Evolutionary conservation across 768 basidiomycete species (phyloP).

Genomic region (Leccinum olivaceopallidum): DNA sequence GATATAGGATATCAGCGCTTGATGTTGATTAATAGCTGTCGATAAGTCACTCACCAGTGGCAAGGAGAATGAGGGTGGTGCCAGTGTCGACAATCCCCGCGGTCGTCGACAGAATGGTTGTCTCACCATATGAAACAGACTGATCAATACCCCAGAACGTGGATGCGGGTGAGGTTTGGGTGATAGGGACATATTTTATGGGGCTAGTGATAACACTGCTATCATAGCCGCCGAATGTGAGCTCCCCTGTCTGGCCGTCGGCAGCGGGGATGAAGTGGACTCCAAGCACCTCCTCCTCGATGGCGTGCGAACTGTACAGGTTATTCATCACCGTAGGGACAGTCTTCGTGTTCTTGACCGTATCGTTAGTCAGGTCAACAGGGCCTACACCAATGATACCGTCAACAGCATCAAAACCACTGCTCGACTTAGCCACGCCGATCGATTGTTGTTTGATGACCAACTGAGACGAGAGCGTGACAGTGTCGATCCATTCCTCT

Average conservation of each 20-base stretch:
- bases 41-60: slow-evolving; percentile 16
- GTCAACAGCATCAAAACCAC: slow-evolving; percentile 33
- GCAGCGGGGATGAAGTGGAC: slow-evolving; percentile 31
- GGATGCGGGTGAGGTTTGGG: slow-evolving; percentile 26
- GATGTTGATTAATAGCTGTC: background rate
- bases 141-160: slow-evolving; percentile 22
- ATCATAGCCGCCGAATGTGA: slow-evolving; percentile 31
- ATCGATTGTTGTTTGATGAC: slow-evolving; percentile 33
- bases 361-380: slow-evolving; percentile 31
- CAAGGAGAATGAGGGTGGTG: slow-evolving; percentile 29
- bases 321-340: slow-evolving; percentile 39
- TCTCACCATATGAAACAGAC: background rate
- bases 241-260: slow-evolving; percentile 17
- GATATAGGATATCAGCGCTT: background rate
- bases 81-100: slow-evolving; percentile 29
- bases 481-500: slow-evolving; percentile 15
- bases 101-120: slow-evolving; percentile 1
- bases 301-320: slow-evolving; percentile 28
- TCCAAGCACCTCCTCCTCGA: slow-evolving; percentile 29
- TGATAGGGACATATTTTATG: slow-evolving; percentile 26
- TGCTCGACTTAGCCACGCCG: slow-evolving; percentile 29
- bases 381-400: slow-evolving; percentile 43
- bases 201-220: background rate
- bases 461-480: slow-evolving; percentile 4
- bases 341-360: slow-evolving; percentile 4